A percentile compares a stretch with the other conserved stretches of the same genome.
Conservation (phyloP, 441 rosid species). For the Croton setiger region DNA sequence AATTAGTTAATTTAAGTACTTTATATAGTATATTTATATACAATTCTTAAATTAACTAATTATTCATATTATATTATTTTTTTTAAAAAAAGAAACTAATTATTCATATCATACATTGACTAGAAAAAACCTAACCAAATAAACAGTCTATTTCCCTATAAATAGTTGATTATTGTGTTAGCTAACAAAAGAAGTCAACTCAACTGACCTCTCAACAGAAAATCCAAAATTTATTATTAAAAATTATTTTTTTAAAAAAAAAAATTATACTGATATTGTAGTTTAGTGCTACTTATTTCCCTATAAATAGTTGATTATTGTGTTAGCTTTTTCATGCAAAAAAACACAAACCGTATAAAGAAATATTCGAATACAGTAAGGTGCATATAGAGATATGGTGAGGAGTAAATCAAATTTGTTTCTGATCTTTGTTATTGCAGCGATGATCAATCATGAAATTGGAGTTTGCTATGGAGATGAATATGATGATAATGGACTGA, state of each 20-base stretch:
- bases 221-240: no score
- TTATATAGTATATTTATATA: no score
- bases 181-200: neutral
- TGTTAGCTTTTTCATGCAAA: neutral
- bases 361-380: no score
- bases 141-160: neutral
- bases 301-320: constrained; percentile 8
- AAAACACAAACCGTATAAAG: neutral
- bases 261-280: no score
- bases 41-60: neutral
- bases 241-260: no score
- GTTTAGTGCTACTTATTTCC: neutral
- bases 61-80: no score
- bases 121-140: neutral
- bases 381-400: constrained; percentile 6
- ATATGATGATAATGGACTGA: no score
- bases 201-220: neutral
- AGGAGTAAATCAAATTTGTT: constrained; percentile 11
- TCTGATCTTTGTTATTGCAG: constrained; percentile 6
- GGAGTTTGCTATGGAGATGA: constrained; percentile 29
- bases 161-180: neutral
- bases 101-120: no score
- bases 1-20: neutral
- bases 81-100: no score
- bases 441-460: neutral